These are phyloP conservation scores for Alternaria rosae DNA, from an alignment of 2,329 filamentous ascomycete genomes.

Conservation along the genomic window DNA sequence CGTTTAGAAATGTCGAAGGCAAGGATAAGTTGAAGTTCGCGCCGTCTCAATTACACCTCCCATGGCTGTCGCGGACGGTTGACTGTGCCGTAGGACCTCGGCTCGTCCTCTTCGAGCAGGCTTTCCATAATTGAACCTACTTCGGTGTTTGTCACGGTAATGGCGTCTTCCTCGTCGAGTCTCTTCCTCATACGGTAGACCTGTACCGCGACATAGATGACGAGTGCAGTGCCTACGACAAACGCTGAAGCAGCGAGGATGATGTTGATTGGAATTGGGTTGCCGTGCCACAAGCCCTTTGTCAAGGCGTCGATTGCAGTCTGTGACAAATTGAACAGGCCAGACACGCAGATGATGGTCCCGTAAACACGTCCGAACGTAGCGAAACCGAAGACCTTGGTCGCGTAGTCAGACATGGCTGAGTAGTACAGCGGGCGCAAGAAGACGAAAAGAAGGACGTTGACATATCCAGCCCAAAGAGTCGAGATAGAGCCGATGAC, in stretches of 20 bases:
- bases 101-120: constrained; percentile 47
- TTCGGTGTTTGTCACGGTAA: constrained; percentile 72
- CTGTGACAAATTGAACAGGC: constrained; percentile 82
- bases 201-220: constrained; percentile 52
- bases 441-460: constrained; percentile 79
- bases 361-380: constrained; percentile 93
- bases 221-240: constrained; percentile 68
- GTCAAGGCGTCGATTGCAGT: constrained; percentile 79
- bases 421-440: constrained; percentile 91
- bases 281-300: constrained; percentile 71
- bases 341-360: constrained; percentile 82
- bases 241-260: constrained; percentile 68
- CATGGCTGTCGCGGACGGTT: constrained; percentile 22
- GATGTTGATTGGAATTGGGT: constrained; percentile 79
- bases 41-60: constrained; percentile 9
- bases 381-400: constrained; percentile 88
- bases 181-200: constrained; percentile 41
- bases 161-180: constrained; percentile 48
- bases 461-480: constrained; percentile 75
- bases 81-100: constrained; percentile 36
- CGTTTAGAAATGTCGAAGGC: neutral
- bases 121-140: constrained; percentile 67
- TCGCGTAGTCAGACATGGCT: constrained; percentile 84
- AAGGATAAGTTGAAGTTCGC: neutral
- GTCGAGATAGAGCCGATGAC: constrained; percentile 74